Base-by-base conservation (phyloP, 2,329 filamentous ascomycete species). In the Ophiostoma quercus region DNA sequence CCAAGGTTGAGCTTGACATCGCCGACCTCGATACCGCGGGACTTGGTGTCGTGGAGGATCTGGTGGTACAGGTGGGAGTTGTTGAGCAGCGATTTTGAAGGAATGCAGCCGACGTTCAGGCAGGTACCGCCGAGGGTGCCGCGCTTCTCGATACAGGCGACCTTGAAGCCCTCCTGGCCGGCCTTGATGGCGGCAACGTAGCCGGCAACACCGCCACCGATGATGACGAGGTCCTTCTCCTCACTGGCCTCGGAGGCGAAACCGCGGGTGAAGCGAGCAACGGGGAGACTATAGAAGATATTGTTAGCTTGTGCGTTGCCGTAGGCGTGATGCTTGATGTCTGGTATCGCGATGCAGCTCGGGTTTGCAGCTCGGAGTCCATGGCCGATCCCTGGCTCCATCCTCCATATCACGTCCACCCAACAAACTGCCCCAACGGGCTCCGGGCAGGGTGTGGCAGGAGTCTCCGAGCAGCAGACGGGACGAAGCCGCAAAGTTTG, bases 181-280 rank as follows among this genome's bases (percentile, higher is more conserved):
- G 95, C 95, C 85, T 98, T 99, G 85, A 99, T 99, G 77, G 95
- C 95, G 74, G 95, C 94, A 77, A 99, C 95, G 83, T 99, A 99
- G 79, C 95, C 95, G 76, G 94, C 95, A 77, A 98, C 95, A 84
- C 95, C 95, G 80, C 95, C 95, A 78, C 95, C 95, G 78, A 99
- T 97, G 82, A 99, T 94, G 78, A 99, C 90, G 70, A 99, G 86
- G 81, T 99, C 95, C 82, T 97, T 96, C 81, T 97, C 92, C 81
- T 94, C 92, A 92, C 80, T 74, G 82, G 73, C 68, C 75, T 83
- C 79, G 68, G 85, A 85, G 70, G 87, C 86, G 77, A 87, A 89
- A 73, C 82, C 81, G 76, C 87, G 83, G 77, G 82, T 83, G 76
- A 68, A 78, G 77, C 72, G 84, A 78, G 66, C 66, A 66, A 69